Percentiles rank a stretch among this genome's conserved stretches.
Evolutionary conservation across 2,329 filamentous ascomycete genomes (phyloP).

Genomic region (Chrysoporthe cubensis): DNA sequence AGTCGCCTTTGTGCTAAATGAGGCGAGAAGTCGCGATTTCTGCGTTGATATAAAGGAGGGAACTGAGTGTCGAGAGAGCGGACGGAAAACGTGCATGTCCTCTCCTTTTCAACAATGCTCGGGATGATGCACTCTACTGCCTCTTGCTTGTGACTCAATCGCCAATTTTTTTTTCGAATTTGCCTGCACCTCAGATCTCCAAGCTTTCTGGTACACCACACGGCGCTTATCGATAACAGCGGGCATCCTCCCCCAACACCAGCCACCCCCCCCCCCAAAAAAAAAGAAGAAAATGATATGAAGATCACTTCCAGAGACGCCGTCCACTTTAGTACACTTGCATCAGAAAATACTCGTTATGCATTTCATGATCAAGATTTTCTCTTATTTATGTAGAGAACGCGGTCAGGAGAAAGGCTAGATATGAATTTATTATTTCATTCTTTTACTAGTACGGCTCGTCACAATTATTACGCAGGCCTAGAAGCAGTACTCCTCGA

Average conservation of each 20-base stretch:
- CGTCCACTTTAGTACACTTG: too few relatives aligned
- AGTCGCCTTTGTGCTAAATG: slow-evolving; percentile 1
- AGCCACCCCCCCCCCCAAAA: too few relatives aligned
- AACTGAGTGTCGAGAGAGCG: slow-evolving; percentile 15
- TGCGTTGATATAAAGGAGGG: neutral
- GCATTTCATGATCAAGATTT: too few relatives aligned
- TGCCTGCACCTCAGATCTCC: neutral
- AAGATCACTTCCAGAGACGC: too few relatives aligned
- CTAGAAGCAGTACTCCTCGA: slow-evolving; percentile 57
- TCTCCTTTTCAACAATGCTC: slow-evolving; percentile 9
- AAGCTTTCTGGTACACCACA: neutral
- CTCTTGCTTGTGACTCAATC: slow-evolving; percentile 25
- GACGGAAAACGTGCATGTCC: slow-evolving; percentile 26
- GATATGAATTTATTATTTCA: too few relatives aligned
- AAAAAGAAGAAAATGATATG: too few relatives aligned
- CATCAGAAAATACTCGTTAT: too few relatives aligned
- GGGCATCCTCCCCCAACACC: neutral
- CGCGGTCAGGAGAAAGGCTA: too few relatives aligned
- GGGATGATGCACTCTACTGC: slow-evolving; percentile 9
- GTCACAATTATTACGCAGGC: slow-evolving; percentile 14
- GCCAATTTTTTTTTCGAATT: slow-evolving; percentile 14
- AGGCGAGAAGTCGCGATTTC: neutral
- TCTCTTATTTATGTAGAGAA: too few relatives aligned
- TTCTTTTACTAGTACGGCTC: neutral
- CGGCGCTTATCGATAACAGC: slow-evolving; percentile 16